A percentile compares a stretch with the other conserved stretches of the same genome.
phyloP scores from a whole-genome alignment of 495 filamentous ascomycete species.

The Penicillium canariense region DNA sequence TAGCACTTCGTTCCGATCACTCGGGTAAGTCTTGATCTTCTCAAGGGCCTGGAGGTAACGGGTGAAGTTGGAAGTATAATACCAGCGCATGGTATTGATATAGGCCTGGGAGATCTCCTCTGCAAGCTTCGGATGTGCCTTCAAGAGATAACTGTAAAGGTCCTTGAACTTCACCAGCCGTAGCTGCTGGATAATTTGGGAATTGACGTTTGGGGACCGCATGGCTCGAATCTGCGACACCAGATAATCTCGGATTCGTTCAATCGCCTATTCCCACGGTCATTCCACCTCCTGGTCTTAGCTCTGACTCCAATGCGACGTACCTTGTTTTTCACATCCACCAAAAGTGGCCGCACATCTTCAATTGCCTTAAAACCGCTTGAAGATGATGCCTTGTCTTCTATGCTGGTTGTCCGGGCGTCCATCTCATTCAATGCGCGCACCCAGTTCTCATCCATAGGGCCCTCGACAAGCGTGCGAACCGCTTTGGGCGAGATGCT shows the following conservation, averaged over 20 bases:
- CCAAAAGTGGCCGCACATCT: slow-evolving; percentile 81
- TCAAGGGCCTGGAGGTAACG: slow-evolving; percentile 81
- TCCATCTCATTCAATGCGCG: slow-evolving; percentile 83
- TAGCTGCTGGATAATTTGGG: slow-evolving; percentile 91
- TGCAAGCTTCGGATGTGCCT: slow-evolving; percentile 72
- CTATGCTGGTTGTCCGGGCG: slow-evolving; percentile 67
- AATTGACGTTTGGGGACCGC: slow-evolving; percentile 90
- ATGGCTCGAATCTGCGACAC: slow-evolving; percentile 91
- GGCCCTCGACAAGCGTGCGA: slow-evolving; percentile 77
- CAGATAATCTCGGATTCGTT: slow-evolving; percentile 89
- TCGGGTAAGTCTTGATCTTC: slow-evolving; percentile 75
- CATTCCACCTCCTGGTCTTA: slow-evolving; percentile 1
- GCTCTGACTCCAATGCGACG: not conserved
- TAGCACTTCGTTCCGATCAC: slow-evolving; percentile 83
- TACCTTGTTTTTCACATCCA: slow-evolving; percentile 80
- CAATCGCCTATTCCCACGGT: slow-evolving; percentile 63
- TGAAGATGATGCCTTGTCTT: slow-evolving; percentile 59
- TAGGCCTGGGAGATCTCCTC: slow-evolving; percentile 92
- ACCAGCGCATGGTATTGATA: slow-evolving; percentile 98
- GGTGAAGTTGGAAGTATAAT: slow-evolving; percentile 87
- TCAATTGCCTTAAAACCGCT: slow-evolving; percentile 68
- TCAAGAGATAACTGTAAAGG: slow-evolving; percentile 77
- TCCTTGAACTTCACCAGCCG: slow-evolving; percentile 84
- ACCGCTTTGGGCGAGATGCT: slow-evolving; percentile 81
- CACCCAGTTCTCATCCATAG: slow-evolving; percentile 88